Evolutionary conservation across 2,329 filamentous ascomycete genomes (phyloP).

Genomic region (Raffaelea ambrosiae): DNA sequence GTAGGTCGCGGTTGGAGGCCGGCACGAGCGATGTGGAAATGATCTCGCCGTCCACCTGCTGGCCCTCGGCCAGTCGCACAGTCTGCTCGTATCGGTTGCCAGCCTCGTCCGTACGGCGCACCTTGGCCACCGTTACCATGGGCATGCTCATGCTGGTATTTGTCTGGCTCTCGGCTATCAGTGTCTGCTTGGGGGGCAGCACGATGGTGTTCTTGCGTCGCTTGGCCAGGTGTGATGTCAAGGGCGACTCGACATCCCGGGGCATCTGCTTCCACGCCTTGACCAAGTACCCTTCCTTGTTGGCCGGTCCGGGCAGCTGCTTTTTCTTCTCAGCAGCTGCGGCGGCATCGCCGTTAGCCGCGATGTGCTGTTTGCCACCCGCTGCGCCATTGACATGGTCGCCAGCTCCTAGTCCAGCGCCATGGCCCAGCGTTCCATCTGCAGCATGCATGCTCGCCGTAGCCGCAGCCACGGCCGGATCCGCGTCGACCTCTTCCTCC

Average conservation of each 20-base stretch:
- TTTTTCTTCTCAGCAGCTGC: slow-evolving; percentile 31
- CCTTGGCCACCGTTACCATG: slow-evolving; percentile 68
- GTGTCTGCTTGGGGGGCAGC: slow-evolving; percentile 38
- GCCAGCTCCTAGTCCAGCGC: not conserved
- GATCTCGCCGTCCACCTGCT: slow-evolving; percentile 74
- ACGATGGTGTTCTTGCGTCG: slow-evolving; percentile 54
- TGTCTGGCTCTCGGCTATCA: slow-evolving; percentile 26
- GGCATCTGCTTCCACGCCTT: slow-evolving; percentile 55
- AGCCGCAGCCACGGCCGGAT: slow-evolving; percentile 15
- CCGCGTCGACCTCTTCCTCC: slow-evolving; percentile 48
- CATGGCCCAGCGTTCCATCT: slow-evolving; percentile 25
- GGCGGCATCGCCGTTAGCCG: not conserved
- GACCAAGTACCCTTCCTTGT: slow-evolving; percentile 38
- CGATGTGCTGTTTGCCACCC: not conserved
- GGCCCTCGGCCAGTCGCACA: slow-evolving; percentile 70
- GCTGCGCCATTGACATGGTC: not conserved
- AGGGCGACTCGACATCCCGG: slow-evolving; percentile 45
- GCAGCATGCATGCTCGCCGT: not conserved
- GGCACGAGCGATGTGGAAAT: slow-evolving; percentile 50
- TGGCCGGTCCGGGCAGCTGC: slow-evolving; percentile 10
- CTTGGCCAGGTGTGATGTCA: slow-evolving; percentile 50
- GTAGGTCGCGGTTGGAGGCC: slow-evolving; percentile 41
- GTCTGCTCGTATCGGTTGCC: slow-evolving; percentile 82
- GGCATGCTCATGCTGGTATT: slow-evolving; percentile 27
- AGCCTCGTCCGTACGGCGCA: slow-evolving; percentile 66